phyloP scores from a whole-genome alignment of 306 rosid genomes.

The Chamaecrista fasciculata region DNA sequence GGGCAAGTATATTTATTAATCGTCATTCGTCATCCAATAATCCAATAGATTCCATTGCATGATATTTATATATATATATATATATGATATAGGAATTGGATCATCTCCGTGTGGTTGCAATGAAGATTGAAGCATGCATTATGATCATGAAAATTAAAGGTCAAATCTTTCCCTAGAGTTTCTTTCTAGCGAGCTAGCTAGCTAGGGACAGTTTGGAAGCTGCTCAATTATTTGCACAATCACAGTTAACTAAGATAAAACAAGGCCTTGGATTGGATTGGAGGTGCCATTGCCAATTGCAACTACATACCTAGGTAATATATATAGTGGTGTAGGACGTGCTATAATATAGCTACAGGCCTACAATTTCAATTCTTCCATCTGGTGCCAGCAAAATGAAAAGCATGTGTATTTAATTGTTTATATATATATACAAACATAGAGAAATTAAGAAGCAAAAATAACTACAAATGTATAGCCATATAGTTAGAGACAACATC shows the following conservation, averaged over 20 bases:
- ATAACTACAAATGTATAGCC: not conserved
- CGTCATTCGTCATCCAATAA: too few species aligned
- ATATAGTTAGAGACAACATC: conserved; percentile 33
- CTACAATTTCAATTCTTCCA: too few species aligned
- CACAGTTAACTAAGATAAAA: not conserved
- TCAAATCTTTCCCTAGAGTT: not conserved
- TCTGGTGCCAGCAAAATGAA: not conserved
- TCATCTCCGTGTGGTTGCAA: not conserved
- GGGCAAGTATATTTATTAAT: not conserved
- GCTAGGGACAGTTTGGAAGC: conserved; percentile 11
- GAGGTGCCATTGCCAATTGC: not conserved
- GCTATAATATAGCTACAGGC: too few species aligned
- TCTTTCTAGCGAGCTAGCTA: not conserved
- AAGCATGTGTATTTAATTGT: not conserved
- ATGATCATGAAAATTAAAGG: not conserved
- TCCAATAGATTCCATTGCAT: not conserved
- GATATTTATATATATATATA: not conserved
- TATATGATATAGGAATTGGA: not conserved
- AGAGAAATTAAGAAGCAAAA: not conserved
- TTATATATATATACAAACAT: too few species aligned
- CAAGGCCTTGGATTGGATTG: not conserved
- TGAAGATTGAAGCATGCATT: not conserved
- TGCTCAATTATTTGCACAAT: conserved; percentile 12
- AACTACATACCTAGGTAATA: not conserved
- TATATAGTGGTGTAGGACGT: too few species aligned